Evolutionary conservation across 2,329 filamentous ascomycete genomes (phyloP).

Genomic region (Monilinia laxa): DNA sequence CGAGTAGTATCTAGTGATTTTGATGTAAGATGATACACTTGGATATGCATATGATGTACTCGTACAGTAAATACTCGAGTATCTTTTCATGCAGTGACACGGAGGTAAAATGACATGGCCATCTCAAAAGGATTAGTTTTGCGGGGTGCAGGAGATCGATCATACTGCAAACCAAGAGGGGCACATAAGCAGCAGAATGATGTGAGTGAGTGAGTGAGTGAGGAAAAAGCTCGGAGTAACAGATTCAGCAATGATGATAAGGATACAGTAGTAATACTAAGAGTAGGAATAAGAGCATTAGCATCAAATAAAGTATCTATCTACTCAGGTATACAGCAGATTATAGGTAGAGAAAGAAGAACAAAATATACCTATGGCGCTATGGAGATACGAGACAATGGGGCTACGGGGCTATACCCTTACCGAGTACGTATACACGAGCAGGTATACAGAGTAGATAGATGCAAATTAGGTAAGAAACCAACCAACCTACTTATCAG

Average conservation of each 20-base stretch:
- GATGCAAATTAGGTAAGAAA: background rate
- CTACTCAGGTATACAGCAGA: background rate
- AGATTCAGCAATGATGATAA: background rate
- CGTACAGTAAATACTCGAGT: background rate
- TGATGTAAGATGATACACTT: background rate
- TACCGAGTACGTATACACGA: background rate
- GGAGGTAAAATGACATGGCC: background rate
- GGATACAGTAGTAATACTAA: too few species aligned
- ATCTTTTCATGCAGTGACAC: background rate
- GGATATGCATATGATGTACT: background rate
- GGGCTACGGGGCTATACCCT: conserved; percentile 6
- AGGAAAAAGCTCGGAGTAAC: background rate
- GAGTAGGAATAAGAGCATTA: too few species aligned
- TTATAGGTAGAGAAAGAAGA: background rate
- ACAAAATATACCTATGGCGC: background rate
- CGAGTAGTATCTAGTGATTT: background rate
- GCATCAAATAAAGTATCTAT: too few species aligned
- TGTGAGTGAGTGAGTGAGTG: background rate
- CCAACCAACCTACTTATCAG: background rate
- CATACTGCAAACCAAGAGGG: conserved; percentile 2
- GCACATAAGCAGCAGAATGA: background rate
- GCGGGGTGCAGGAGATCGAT: conserved; percentile 19
- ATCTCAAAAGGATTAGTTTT: background rate
- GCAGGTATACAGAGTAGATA: background rate
- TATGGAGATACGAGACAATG: too few species aligned